Evolutionary conservation across 1,284 basidiomycete genomes (phyloP), one percentile per base, ranked within the genome.

Genomic region (Sporisorium reilianum): DNA sequence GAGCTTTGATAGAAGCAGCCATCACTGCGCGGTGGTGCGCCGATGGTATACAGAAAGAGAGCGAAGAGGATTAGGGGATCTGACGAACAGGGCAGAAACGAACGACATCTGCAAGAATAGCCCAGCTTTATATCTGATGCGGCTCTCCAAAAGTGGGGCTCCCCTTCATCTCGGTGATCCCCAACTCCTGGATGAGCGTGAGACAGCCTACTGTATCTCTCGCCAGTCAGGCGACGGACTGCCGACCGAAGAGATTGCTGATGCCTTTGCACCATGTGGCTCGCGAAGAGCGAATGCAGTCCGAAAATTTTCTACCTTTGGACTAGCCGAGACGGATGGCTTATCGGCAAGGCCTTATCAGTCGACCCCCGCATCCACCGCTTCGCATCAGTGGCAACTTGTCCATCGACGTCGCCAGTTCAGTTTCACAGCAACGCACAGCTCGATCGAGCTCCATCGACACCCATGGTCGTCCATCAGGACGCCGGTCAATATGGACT

Each of bases 1-100:
- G 77, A 22, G 79, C 79, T 53, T 72, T 74, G 46, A 55, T 70
- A 9, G 66, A 55, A 3, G 63, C 66, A 10, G 41, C 66, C 69
- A 72, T 71, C 18, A 16, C 36, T 5, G 14, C 18, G 23, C 44
- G 10, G 23, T 9, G 20, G 22, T n/a, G 11, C 2, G 53, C 16
- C 10, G 28, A 4, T 20, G n/a, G 9, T 20, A 5, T 3, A 41
- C 3, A 41, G 38, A 23, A 25, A n/a, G 38, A 23, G 7, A 14
- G 40, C 18, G 12, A 22, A 42, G 20, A 25, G 26, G 40, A n/a
- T 28, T 25, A 18, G 7, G 11, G 9, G 49, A 7, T 12, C 22
- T 18, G 44, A 45, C 4, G 44, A 26, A 18, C 23, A 18, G 25
- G 18, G 25, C 23, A 18, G 23, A 18, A 16, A 28, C 2, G 23